Conservation (phyloP, 345 rosid genomes). For the Aquilaria yunnanensis region DNA sequence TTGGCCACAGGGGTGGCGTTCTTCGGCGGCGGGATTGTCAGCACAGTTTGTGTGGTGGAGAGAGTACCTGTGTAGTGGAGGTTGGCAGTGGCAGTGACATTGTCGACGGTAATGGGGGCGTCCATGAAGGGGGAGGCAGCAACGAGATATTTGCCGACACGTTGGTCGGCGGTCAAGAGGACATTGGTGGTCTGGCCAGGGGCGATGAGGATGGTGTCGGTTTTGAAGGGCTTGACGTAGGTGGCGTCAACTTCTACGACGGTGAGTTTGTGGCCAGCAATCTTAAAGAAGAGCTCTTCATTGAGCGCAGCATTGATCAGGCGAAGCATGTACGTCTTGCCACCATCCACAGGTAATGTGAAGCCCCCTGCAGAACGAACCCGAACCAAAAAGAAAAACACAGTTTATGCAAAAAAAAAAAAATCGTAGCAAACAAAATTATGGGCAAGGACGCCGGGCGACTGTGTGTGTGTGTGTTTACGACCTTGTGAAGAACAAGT, state of each 20-base stretch:
- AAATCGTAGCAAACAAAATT: too few relatives aligned
- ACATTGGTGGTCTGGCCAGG: constrained; percentile 94
- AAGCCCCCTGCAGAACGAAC: constrained; percentile 33
- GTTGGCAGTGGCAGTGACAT: constrained; percentile 74
- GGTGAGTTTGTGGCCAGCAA: constrained; percentile 80
- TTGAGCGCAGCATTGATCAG: constrained; percentile 93
- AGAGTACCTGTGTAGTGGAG: constrained; percentile 81
- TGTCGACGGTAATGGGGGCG: constrained; percentile 75
- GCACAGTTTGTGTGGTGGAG: constrained; percentile 37
- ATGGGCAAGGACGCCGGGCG: neutral
- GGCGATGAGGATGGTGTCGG: constrained; percentile 54
- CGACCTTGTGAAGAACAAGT: constrained; percentile 63
- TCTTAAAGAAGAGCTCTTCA: constrained; percentile 91
- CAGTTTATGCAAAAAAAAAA: too few relatives aligned
- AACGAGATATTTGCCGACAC: constrained; percentile 59
- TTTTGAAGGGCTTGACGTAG: constrained; percentile 78
- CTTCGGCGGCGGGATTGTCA: constrained; percentile 58
- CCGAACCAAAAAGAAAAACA: too few relatives aligned
- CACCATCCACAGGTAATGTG: constrained; percentile 46
- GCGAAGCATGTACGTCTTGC: constrained; percentile 71
- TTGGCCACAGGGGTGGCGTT: constrained; percentile 75
- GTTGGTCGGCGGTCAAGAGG: constrained; percentile 44
- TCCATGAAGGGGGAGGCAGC: constrained; percentile 93
- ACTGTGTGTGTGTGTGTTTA: too few relatives aligned
- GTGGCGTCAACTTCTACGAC: constrained; percentile 87